Conservation (phyloP, 305 asterid genomes). For the Fraxinus dipetala region DNA sequence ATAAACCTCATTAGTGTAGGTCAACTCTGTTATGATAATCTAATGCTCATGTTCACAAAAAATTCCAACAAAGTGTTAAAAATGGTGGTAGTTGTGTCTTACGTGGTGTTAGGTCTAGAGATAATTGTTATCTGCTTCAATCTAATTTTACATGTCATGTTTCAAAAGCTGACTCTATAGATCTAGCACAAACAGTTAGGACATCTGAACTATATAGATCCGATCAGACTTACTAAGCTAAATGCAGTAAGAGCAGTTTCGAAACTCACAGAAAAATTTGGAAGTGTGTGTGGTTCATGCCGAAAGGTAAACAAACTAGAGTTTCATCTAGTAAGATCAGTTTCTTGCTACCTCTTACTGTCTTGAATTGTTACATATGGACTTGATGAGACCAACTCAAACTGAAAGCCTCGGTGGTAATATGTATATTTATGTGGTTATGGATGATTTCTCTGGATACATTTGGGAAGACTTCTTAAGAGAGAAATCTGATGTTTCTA, state of each 20-base stretch:
- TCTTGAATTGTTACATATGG: not conserved
- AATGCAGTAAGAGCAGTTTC: not conserved
- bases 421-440: no score
- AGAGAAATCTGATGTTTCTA: no score
- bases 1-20: no score
- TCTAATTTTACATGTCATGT: no score
- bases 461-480: no score
- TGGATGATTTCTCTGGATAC: no score
- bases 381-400: not conserved
- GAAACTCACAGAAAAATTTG: not conserved
- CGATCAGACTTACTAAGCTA: not conserved
- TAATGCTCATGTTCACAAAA: not conserved
- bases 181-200: not conserved
- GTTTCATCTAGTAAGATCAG: no score
- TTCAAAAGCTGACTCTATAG: not conserved
- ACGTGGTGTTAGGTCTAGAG: no score
- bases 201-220: not conserved
- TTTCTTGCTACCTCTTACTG: not conserved
- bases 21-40: no score
- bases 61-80: not conserved
- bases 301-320: not conserved
- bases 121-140: no score
- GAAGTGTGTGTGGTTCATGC: not conserved
- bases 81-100: no score
- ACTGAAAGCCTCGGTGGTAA: not conserved